Evolutionary conservation across 805 yeast genomes (phyloP), one percentile per base, ranked within the genome.

Genomic region (Scheffersomyces lignosus): DNA sequence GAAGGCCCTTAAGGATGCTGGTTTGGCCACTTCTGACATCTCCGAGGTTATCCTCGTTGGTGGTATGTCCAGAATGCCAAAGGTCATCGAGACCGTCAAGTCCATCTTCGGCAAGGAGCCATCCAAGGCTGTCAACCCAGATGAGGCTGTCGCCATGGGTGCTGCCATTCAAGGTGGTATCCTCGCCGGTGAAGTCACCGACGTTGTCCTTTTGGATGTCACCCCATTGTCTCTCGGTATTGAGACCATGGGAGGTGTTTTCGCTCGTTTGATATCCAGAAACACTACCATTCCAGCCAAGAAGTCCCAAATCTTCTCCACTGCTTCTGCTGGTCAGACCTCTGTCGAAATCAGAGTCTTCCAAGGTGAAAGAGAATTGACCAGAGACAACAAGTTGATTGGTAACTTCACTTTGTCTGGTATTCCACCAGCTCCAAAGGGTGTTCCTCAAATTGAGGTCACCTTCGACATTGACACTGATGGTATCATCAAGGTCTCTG

Each of bases 301-400:
- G 81, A 89, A 89, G 75, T 86, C 96, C 33, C 96, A 89, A 76
- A 81, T 89, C 58, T 89, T 90, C 59, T 47, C 51, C 30, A 56
- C 62, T 29, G 62, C 62, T 28, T 49, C 58, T 37, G 62, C 60
- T 29, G 61, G 62, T 32, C 62, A 56, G 45, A 56, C 62, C 48
- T 56, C 61, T 29, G 62, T 56, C 31, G 62, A 56, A 77, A 89
- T 89, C 73, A 84, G 96, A 75, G 97, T 89, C 44, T 90, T 87
- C 96, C 96, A 89, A 77, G 97, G 97, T 78, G 97, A 89, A 80
- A 87, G 97, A 79, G 96, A 89, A 75, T 82, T 90, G 62, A 95
- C 91, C 60, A 85, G 95, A 75, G 97, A 89, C 78, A 89, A 89
- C 87, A 89, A 90, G 77, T 80, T 90, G 66, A 87, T 89, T 66